Conservation (phyloP, 2,329 filamentous ascomycete species). For the Mollisia scopiformis region DNA sequence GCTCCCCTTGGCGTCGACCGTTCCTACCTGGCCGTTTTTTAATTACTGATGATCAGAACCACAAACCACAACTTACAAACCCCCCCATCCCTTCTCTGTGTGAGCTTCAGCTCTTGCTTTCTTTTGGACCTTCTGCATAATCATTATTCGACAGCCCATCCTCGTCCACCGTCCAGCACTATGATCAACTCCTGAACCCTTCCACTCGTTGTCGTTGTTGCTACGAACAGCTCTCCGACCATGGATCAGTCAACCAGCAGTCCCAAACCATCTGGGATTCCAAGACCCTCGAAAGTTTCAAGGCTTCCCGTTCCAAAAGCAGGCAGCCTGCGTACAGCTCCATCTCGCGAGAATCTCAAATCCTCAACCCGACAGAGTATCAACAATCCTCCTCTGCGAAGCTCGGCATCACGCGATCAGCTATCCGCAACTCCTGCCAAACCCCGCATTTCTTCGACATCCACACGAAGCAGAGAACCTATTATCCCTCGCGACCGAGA, state of each 20-base stretch:
- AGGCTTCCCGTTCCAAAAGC: constrained; percentile 52
- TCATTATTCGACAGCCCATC: constrained; percentile 7
- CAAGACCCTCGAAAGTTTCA: constrained; percentile 55
- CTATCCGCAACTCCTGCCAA: constrained; percentile 22
- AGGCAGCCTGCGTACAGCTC: constrained; percentile 46
- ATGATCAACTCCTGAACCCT: constrained; percentile 17
- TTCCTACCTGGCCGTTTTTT: constrained; percentile 8
- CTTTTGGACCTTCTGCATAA: constrained; percentile 6
- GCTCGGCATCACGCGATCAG: constrained; percentile 27
- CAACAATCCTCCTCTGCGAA: constrained; percentile 32
- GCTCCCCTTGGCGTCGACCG: constrained; percentile 11
- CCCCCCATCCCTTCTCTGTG: neutral
- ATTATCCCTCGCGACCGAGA: constrained; percentile 16
- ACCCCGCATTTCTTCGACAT: constrained; percentile 19
- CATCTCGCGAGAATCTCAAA: constrained; percentile 50
- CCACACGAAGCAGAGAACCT: constrained; percentile 8
- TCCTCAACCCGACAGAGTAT: constrained; percentile 28
- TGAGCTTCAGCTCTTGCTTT: constrained; percentile 2
- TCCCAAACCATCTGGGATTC: constrained; percentile 41
- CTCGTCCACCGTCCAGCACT: neutral
- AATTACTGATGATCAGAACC: neutral
- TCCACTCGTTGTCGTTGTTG: neutral
- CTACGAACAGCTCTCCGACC: constrained; percentile 3
- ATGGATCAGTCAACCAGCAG: constrained; percentile 35
- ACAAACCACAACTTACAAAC: neutral